Base-by-base conservation (phyloP, 495 filamentous ascomycete species). In the Aspergillus sparsus region DNA sequence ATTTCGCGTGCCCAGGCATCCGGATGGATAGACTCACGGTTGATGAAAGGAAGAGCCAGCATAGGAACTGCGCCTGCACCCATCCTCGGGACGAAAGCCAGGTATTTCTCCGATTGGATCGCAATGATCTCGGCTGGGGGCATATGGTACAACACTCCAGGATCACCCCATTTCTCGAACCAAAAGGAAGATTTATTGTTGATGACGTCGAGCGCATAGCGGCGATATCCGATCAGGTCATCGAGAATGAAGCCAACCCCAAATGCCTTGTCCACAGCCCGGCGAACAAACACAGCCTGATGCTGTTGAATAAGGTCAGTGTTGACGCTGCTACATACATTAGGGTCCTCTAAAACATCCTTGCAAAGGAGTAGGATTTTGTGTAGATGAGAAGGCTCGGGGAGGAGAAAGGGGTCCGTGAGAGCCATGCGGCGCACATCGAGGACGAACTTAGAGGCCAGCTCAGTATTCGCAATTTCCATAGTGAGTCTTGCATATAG, bases 381-480 rank as follows among this genome's bases (percentile, higher is more conserved):
- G 36, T 71, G 67, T 41, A 77, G 55, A 55, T 74, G 72, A 18
- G 52, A 41, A 0, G 71, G 58, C n/a, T 73, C 70, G 0, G 75
- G 77, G 10, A 76, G 61, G 34, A 58, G 56, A 36, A 68, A 70
- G 13, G 44, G 21, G 3, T 53, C 44, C 6, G 60, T 60, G 21
- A 42, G 58, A 12, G 53, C 33, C 15, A 47, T 3, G 6, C 65
- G 66, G 32, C 58, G 66, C 11, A 57, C 27, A 34, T 67, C 64
- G n/a, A 68, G 32, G 31, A 55, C 57, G 39, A 71, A 73, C 15
- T 61, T 62, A 36, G 64, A 57, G 51, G 71, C 77, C 7, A 80
- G 67, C 9, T 80, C 71, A 15, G 71, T 66, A 15, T 61, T 71
- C 5, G 73, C 71, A 45, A 78, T 66, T 45, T 80, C 77, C 44